phyloP scores from a whole-genome alignment of 176 grass and related monocot genomes.

The Rhynchospora breviuscula region DNA sequence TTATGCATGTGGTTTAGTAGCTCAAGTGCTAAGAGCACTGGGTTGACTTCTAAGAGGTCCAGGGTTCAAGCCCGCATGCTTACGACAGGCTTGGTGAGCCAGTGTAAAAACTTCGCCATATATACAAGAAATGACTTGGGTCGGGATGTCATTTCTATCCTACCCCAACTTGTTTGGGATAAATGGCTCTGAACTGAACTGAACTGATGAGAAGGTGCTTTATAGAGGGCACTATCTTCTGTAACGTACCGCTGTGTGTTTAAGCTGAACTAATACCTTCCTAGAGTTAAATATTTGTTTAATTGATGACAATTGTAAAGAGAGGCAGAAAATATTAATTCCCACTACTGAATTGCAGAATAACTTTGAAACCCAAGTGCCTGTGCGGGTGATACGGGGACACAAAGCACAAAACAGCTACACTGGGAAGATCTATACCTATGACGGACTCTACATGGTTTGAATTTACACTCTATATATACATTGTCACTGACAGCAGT shows the following conservation, averaged over 20 bases:
- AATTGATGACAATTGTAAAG: background rate
- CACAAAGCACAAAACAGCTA: constrained; percentile 59
- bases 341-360: constrained; percentile 44
- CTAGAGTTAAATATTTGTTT: background rate
- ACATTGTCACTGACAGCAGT: background rate
- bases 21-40: too few relatives aligned
- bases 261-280: background rate
- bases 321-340: background rate
- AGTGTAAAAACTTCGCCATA: too few relatives aligned
- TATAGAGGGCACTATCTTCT: too few relatives aligned
- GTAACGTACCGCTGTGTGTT: background rate
- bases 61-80: too few relatives aligned
- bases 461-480: background rate
- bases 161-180: too few relatives aligned
- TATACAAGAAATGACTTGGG: too few relatives aligned
- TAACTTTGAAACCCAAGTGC: constrained; percentile 40
- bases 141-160: too few relatives aligned
- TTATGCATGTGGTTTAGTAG: too few relatives aligned
- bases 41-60: too few relatives aligned
- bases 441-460: constrained; percentile 90
- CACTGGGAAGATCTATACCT: constrained; percentile 79
- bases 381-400: constrained; percentile 67
- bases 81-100: too few relatives aligned
- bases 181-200: too few relatives aligned
- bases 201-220: too few relatives aligned